Base-by-base conservation (phyloP, 2,329 filamentous ascomycete genomes). In the Phialocephala subalpina region DNA sequence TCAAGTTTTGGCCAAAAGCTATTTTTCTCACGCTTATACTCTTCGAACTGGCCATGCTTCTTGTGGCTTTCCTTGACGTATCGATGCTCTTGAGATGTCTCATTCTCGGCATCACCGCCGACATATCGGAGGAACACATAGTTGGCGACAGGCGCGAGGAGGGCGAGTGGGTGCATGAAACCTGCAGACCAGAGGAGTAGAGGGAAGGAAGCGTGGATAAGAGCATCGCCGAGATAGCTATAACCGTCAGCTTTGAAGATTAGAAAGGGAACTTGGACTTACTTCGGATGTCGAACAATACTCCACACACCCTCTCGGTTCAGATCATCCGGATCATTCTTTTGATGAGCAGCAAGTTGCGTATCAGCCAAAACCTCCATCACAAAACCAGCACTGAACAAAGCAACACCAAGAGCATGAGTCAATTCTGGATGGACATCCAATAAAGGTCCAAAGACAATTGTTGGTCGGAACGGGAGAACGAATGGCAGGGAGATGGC, bases 241-340 rank as follows among this genome's bases (percentile, higher is more conserved):
- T 20, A 12, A 27, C 5, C 53, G 20, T 68, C n/a, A 68, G 52
- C 38, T 5, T 6, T n/a, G 22, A 57, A 22, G 22, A 25, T 18
- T 22, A 16, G 7, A 7, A 20, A 45, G 25, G 25, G 20, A 14
- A 2, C 40, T 35, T 33, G 11, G 36, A 58, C 64, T 56, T 62
- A 66, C 66, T 68, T 68, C 25, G 66, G 66, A 64, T 68, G 66
- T 49, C 66, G 40, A 16, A 68, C 66, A 40, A 66, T 63, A 29
- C 66, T 68, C 66, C 66, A 68, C 2, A 68, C 29, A 25, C 66
- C 66, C 16, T 66, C 63, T 12, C 33, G 63, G 20, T 66, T 29
- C 11, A 68, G 18, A 53, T 53, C 49, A 29, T 53, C 49, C 12
- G 49, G 25, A 29, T 53, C 29, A 7, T 29, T 33, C 49, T 27